Evolutionary conservation across 2,329 filamentous ascomycete genomes (phyloP), one percentile per base, ranked within the genome.

Genomic region (Claviceps paspali): DNA sequence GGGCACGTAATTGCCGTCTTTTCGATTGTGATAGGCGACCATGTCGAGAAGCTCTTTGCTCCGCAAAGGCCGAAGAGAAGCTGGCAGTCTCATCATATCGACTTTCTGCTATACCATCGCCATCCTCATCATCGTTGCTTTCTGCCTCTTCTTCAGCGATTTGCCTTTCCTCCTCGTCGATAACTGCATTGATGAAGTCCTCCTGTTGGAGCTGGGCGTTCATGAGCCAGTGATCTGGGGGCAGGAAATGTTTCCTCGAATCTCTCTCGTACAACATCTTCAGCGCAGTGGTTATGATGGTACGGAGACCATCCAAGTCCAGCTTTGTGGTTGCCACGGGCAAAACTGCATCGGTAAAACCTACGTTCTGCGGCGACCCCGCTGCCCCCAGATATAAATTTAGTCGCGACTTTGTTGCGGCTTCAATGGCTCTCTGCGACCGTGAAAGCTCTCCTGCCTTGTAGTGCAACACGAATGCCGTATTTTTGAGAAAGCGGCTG

Each of bases 231-330:
- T 94, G 87, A 34, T 76, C 73, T n/a, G 68, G 61, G 2, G 85
- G 81, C 17, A 96, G 61, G 52, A 96, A 96, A 22, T 73, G 77
- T 17, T 87, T 76, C 41, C 91, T 71, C 6, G 91, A 98, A 56
- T 96, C 88, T 54, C 88, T 70, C 57, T 95, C 87, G 53, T 96
- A 95, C 7, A 95, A 64, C 70, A 92, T 88, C 39, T 81, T 79
- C 51, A 95, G 67, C 0, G 92, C 70, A 3, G 77, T 78, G 2
- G 85, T 92, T 6, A 86, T 75, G 3, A 88, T 67, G n/a, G 70
- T 75, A 50, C 84, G 82, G 40, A 95, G 74, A 43, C 84, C 84
- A 27, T 80, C 71, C 23, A 91, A 67, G 22, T 79, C 84, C 44
- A 93, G 45, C 29, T 49, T 53, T 17, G 51, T 55, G 12, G 46